Evolutionary conservation across 768 basidiomycete genomes (phyloP), one percentile per base, ranked within the genome.

Genomic region (Chalciporus chontae): DNA sequence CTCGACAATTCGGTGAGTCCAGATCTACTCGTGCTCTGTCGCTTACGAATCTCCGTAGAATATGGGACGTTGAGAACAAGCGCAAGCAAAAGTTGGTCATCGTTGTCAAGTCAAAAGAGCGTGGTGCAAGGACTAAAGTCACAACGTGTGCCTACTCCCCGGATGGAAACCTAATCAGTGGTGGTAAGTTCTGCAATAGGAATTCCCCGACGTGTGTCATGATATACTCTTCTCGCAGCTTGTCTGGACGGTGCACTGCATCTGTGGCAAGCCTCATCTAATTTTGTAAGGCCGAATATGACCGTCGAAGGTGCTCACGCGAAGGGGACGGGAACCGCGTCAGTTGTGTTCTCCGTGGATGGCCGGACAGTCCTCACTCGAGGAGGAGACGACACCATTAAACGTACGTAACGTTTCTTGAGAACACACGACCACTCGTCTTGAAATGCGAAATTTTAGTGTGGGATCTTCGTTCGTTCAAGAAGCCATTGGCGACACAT

Each of bases 21-120:
- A 41, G n/a, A 26, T 50, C 18, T 43, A 21, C 37, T 45, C 36
- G 37, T 50, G 9, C 40, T 29, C 40, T 15, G 37, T 39, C 15
- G 32, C 7, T 13, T 37, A 42, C 40, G 34, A 43, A 68, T 4
- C 18, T 24, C 48, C 36, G 17, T 52, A 94, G 94, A 52, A 88
- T 99, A 69, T 99, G 96, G 96, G 89, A 98, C 59, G 80, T 84
- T 29, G 88, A 92, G 64, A 85, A 93, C 62, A 90, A 85, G 66
- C 82, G 91, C 44, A 96, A 97, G 69, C 94, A 96, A 63, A 97
- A 94, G 72, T 79, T 84, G 0, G 93, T 96, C 38, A 95, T 99
- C 59, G 94, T 97, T 14, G 92, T 95, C 61, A 95, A 94, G 71
- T 93, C 90, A 8, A 97, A 94, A 64, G 94, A 97, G 57, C 77